Base-by-base conservation (phyloP, 1,284 basidiomycete species). In the Golubevia pallescens region DNA sequence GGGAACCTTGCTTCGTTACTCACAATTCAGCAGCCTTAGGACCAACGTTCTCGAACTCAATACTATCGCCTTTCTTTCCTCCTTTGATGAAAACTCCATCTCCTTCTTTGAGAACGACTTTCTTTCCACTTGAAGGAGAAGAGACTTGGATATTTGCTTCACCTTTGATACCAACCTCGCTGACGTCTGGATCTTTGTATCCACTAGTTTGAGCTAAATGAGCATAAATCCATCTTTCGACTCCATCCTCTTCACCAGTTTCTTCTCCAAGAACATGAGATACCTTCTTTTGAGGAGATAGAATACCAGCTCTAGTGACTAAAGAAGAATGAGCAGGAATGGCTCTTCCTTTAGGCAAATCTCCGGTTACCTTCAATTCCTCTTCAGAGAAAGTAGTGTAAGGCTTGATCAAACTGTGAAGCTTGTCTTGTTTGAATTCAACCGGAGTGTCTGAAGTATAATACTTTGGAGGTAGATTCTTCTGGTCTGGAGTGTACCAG, bases 401-500 rank as follows among this genome's bases (percentile, higher is more conserved):
- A 34, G 76, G 74, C 19, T 69, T 66, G 61, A 80, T 77, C 52
- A 80, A 69, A 19, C 74, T 79, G 24, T 69, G 64, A 4, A 78
- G 52, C 42, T 61, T 68, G 60, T 80, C 61, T 14, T 60, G 42
- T 63, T 80, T 80, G 8, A 48, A 58, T 19, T 70, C 67, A 61
- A 73, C 78, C 38, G 55, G 51, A 6, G 65, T 66, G 32, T 73
- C 67, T 1, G 74, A 68, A 4, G 78, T 77, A 54, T 77, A 80
- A 65, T 80, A 80, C 3, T 63, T 38, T 1, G 78, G 77, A 3
- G 38, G 14, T 8, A 80, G 52, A 16, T 68, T 65, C 6, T 53
- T 28, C 8, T 62, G 52, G n/a, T 69, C 66, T 0, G 77, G 77
- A 4, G 58, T 74, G 59, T 75, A 79, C 77, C 77, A 77, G 34